These are phyloP conservation scores for Colletotrichum liaoningense DNA, from an alignment of 2,329 filamentous ascomycete species.

Conservation along the genomic window DNA sequence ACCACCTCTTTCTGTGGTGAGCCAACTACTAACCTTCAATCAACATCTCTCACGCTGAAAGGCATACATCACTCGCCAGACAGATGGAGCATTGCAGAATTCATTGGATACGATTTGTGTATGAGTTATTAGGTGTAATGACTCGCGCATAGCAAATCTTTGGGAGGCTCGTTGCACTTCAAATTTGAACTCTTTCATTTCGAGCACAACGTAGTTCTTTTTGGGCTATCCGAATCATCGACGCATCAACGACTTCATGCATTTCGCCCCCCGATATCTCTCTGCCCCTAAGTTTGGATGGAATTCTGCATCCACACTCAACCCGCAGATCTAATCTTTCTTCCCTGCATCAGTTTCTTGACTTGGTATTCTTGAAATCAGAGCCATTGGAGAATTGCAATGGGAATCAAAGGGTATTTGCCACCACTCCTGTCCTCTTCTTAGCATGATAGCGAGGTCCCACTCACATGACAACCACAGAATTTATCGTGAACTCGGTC, in stretches of 20 bases:
- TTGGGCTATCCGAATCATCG: not conserved
- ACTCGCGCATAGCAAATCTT: not conserved
- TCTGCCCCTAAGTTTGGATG: not conserved
- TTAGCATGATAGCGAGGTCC: slow-evolving; percentile 33
- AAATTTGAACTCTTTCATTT: not conserved
- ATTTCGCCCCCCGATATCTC: not conserved
- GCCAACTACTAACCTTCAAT: not conserved
- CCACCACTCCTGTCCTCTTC: not conserved
- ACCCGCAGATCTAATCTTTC: not conserved
- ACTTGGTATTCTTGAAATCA: no score
- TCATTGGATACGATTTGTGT: not conserved
- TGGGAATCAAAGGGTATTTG: slow-evolving; percentile 75
- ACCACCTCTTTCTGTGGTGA: not conserved
- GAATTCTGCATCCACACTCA: not conserved
- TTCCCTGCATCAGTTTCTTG: not conserved
- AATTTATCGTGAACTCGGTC: slow-evolving; percentile 90
- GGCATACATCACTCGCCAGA: no score
- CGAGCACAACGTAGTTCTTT: not conserved
- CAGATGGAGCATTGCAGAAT: not conserved
- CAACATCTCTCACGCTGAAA: not conserved
- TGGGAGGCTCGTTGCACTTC: not conserved
- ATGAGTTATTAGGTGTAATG: not conserved
- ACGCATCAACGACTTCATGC: not conserved
- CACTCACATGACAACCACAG: slow-evolving; percentile 56
- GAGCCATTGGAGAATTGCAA: slow-evolving; percentile 40